Evolutionary conservation across 208 protist species (phyloP), one percentile per base, ranked within the genome.

Genomic region (Porcisia deanei): DNA sequence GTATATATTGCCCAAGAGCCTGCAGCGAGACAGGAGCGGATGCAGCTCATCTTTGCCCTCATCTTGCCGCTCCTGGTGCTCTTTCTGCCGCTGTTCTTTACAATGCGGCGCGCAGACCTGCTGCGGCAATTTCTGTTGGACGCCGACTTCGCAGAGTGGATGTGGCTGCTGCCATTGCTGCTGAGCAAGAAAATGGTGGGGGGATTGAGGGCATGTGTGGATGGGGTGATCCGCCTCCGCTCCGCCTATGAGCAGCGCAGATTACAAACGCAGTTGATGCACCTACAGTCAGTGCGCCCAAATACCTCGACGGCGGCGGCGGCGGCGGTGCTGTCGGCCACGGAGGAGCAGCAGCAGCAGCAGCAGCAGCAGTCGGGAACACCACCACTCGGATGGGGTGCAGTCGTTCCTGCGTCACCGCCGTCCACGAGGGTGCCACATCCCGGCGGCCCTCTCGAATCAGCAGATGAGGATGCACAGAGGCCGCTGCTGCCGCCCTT

Each of bases 1-100:
- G 68, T 91, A 3, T 93, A 77, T 61, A 25, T 93, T 22, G 64
- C 81, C 45, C 80, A 90, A 65, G 67, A 47, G 25, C 64, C 78
- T 20, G 81, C 76, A 10, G 75, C 58, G 52, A 43, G 25, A n/a
- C 72, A 74, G 41, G 8, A 57, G 47, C 18, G 64, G 14, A n/a
- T 79, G 64, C 86, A 87, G 71, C 59, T 87, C 54, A 71, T 85
- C 67, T 91, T 92, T 59, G 78, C 87, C 43, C 52, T 95, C 8
- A 34, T 85, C 1, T 3, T 95, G 0, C 91, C 91, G 61, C 80
- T 91, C 34, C 60, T 91, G 5, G 49, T 93, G 16, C 61, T 95
- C 39, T 8, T 93, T n/a, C 59, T 90, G 37, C 87, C 88, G 10
- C 71, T 87, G 58, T 86, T 87, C 12, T 86, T 86, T 25, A 81